phyloP scores from a whole-genome alignment of 2,329 filamentous ascomycete genomes.

The Fusarium mexicanum region DNA sequence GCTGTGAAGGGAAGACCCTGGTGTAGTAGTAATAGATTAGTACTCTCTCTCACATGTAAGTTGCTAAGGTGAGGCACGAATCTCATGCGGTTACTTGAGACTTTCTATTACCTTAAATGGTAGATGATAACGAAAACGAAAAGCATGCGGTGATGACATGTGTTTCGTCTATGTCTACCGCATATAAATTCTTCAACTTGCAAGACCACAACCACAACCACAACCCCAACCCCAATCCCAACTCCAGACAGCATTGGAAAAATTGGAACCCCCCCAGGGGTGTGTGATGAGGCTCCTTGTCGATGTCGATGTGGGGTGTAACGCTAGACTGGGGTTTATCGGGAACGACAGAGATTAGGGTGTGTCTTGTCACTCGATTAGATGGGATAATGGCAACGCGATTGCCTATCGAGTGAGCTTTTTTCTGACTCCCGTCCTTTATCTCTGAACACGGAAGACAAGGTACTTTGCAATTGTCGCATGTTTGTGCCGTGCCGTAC shows the following conservation, averaged over 20 bases:
- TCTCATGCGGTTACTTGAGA: neutral
- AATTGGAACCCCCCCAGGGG: slow-evolving; percentile 3
- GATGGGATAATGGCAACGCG: slow-evolving; percentile 37
- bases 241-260: neutral
- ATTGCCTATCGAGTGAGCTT: slow-evolving; percentile 31
- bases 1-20: slow-evolving; percentile 4
- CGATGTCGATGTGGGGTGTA: slow-evolving; percentile 24
- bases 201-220: neutral
- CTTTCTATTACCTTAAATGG: neutral
- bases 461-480: slow-evolving; percentile 15
- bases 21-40: slow-evolving; percentile 9
- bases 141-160: neutral
- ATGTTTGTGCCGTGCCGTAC: neutral
- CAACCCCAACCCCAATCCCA: neutral
- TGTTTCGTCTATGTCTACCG: neutral
- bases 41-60: neutral
- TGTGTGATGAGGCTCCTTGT: slow-evolving; percentile 14
- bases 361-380: slow-evolving; percentile 36
- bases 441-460: slow-evolving; percentile 17
- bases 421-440: slow-evolving; percentile 12
- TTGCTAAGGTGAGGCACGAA: neutral
- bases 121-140: neutral
- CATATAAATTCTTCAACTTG: neutral
- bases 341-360: slow-evolving; percentile 36
- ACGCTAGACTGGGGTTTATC: slow-evolving; percentile 35